Evolutionary conservation across 2,329 filamentous ascomycete species (phyloP).

Genomic region (Escovopsis weberi): DNA sequence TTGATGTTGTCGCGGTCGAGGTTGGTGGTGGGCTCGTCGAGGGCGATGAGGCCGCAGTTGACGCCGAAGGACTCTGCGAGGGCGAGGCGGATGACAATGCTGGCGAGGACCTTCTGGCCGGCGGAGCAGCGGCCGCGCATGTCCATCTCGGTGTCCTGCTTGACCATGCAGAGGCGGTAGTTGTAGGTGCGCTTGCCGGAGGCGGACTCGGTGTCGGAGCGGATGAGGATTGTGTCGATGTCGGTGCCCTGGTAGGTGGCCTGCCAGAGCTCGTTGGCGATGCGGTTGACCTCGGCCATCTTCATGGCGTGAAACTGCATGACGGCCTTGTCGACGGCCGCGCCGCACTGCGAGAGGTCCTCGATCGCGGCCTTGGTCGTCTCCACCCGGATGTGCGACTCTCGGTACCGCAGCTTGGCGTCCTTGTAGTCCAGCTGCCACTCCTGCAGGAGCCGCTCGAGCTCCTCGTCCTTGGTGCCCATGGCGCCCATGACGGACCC

Average conservation of each 20-base stretch:
- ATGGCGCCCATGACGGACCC: constrained; percentile 63
- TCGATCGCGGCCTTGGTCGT: constrained; percentile 89
- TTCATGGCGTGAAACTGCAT: constrained; percentile 95
- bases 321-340: constrained; percentile 85
- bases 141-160: constrained; percentile 95
- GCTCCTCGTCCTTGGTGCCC: constrained; percentile 71
- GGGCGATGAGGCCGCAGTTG: constrained; percentile 88
- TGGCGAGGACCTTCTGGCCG: constrained; percentile 89
- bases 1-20: constrained; percentile 91
- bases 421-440: constrained; percentile 81
- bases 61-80: constrained; percentile 92
- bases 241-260: constrained; percentile 94
- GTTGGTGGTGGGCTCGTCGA: constrained; percentile 96
- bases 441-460: constrained; percentile 57
- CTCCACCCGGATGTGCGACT: constrained; percentile 77
- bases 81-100: constrained; percentile 92
- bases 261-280: constrained; percentile 93
- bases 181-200: constrained; percentile 76
- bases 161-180: constrained; percentile 96
- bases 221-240: constrained; percentile 91
- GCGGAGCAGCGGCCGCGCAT: constrained; percentile 97
- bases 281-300: constrained; percentile 96
- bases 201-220: constrained; percentile 69
- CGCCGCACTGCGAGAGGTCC: constrained; percentile 68
- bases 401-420: constrained; percentile 65